Conservation (phyloP, 192 early-diverging fungal genomes). For the Backusella circina region DNA sequence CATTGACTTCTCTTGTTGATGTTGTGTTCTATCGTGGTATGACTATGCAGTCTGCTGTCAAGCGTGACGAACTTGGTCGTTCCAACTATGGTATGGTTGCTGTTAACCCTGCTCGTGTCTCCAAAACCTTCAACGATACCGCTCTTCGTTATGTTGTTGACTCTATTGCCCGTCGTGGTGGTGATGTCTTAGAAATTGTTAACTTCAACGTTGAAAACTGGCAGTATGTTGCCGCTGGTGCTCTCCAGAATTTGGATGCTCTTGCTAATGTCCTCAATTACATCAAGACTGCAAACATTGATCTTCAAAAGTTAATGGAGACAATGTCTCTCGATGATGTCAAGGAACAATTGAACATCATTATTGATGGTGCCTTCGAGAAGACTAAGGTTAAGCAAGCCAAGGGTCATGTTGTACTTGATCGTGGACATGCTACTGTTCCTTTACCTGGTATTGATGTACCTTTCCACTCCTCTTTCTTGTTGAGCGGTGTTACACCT, state of each 20-base stretch:
- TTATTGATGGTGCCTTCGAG: conserved; percentile 68
- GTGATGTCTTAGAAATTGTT: conserved; percentile 87
- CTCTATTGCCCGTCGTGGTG: conserved; percentile 73
- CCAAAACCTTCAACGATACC: conserved; percentile 79
- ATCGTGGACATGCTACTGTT: conserved; percentile 89
- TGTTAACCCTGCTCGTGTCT: conserved; percentile 89
- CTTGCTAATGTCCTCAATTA: conserved; percentile 84
- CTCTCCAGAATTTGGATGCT: conserved; percentile 74
- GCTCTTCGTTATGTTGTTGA: conserved; percentile 81
- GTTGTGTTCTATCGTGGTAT: conserved; percentile 96
- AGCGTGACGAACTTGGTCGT: conserved; percentile 69
- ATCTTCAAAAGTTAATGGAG: conserved; percentile 79
- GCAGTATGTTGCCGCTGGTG: conserved; percentile 94
- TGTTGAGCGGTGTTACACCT: conserved; percentile 86
- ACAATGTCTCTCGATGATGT: conserved; percentile 85
- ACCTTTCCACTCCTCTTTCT: conserved; percentile 95
- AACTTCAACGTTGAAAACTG: conserved; percentile 98
- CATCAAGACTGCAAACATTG: conserved; percentile 81
- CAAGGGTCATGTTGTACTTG: conserved; percentile 62
- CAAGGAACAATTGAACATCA: conserved; percentile 73
- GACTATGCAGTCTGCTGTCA: conserved; percentile 96
- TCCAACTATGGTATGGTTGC: conserved; percentile 96
- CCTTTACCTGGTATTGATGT: conserved; percentile 92
- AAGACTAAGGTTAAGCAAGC: conserved; percentile 63
- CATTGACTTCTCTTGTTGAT: conserved; percentile 82